Conservation (phyloP, 768 basidiomycete genomes). For the Amanita phalloides region DNA sequence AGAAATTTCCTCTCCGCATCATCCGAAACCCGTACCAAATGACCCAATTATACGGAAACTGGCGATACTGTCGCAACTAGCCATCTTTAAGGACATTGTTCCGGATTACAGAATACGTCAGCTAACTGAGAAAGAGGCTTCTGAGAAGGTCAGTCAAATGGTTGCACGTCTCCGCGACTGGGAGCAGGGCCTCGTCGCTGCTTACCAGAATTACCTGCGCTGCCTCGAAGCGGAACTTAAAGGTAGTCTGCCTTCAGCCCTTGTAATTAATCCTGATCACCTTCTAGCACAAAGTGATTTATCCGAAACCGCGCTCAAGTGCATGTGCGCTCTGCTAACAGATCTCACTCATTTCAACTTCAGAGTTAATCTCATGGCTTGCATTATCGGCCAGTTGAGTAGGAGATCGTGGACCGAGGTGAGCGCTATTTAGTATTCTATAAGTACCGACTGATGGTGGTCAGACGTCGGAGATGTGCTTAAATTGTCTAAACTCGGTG, state of each 20-base stretch:
- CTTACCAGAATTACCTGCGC: constrained; percentile 85
- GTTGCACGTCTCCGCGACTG: constrained; percentile 85
- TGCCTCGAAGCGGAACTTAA: constrained; percentile 81
- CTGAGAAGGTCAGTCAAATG: constrained; percentile 90
- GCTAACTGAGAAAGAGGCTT: constrained; percentile 82
- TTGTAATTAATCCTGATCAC: constrained; percentile 5
- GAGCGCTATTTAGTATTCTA: constrained; percentile 16
- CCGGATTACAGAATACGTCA: constrained; percentile 93
- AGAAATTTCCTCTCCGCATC: constrained; percentile 60
- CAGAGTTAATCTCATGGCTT: constrained; percentile 82
- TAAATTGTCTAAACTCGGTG: constrained; percentile 69
- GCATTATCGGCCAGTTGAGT: constrained; percentile 74
- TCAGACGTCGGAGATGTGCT: constrained; percentile 80
- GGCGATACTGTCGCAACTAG: constrained; percentile 81
- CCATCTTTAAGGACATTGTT: constrained; percentile 92
- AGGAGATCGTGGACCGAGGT: constrained; percentile 87
- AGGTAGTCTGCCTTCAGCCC: constrained; percentile 29
- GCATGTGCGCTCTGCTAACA: constrained; percentile 77
- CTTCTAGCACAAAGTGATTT: constrained; percentile 53
- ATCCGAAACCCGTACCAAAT: constrained; percentile 63
- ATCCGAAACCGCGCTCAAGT: constrained; percentile 61
- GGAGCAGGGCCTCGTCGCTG: constrained; percentile 85
- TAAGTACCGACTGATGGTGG: constrained; percentile 8
- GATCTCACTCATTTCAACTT: constrained; percentile 97
- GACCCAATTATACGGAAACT: constrained; percentile 79